phyloP scores from a whole-genome alignment of 164 flowering plant species.

The Malania oleifera region DNA sequence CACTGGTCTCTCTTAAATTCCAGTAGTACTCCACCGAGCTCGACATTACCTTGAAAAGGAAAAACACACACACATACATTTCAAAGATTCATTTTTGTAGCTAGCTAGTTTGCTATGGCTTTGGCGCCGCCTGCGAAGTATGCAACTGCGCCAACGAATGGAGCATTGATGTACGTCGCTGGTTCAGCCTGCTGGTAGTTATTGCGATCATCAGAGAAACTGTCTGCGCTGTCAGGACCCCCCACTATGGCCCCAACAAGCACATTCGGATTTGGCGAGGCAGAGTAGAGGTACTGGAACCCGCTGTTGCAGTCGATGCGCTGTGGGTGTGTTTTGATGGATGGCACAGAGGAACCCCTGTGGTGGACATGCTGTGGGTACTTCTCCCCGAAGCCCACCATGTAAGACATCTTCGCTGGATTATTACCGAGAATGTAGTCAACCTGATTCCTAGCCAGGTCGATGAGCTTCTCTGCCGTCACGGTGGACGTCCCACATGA shows the following conservation, averaged over 20 bases:
- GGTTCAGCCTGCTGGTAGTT: slow-evolving; percentile 91
- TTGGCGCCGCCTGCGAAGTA: slow-evolving; percentile 36
- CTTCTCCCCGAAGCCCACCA: slow-evolving; percentile 82
- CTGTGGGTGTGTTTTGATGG: slow-evolving; percentile 49
- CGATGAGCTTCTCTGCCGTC: slow-evolving; percentile 40
- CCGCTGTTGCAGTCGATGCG: slow-evolving; percentile 62
- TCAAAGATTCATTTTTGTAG: too few relatives aligned
- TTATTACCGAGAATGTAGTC: slow-evolving; percentile 90
- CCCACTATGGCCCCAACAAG: slow-evolving; percentile 86
- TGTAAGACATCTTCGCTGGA: slow-evolving; percentile 75
- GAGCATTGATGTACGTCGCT: slow-evolving; percentile 94
- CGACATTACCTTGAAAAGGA: too few relatives aligned
- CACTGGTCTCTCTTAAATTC: too few relatives aligned
- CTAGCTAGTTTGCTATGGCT: slow-evolving; percentile 1
- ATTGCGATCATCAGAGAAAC: slow-evolving; percentile 62
- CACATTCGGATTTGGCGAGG: slow-evolving; percentile 70
- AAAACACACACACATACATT: too few relatives aligned
- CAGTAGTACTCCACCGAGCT: too few relatives aligned
- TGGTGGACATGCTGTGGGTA: slow-evolving; percentile 82
- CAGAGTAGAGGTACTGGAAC: slow-evolving; percentile 52
- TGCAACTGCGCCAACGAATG: slow-evolving; percentile 84
- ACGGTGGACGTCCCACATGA: slow-evolving; percentile 50
- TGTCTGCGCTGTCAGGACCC: slow-evolving; percentile 73
- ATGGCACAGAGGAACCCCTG: slow-evolving; percentile 87
- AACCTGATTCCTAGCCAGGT: slow-evolving; percentile 77